Evolutionary conservation across 768 basidiomycete genomes (phyloP).

Genomic region (Boletus rubescentipes): DNA sequence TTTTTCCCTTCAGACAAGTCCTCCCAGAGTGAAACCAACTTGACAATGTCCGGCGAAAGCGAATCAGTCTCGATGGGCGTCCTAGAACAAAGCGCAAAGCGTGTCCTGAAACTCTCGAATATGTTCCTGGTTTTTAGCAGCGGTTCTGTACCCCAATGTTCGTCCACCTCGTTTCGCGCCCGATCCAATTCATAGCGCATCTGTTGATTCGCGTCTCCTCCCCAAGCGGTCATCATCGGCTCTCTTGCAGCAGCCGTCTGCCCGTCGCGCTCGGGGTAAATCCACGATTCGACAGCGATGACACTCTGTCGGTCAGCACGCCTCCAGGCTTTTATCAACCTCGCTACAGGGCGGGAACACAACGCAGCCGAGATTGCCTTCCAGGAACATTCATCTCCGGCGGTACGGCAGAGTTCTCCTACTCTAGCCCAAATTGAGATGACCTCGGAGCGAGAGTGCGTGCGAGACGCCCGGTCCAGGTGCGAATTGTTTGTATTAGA

Average conservation of each 20-base stretch:
- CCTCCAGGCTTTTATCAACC: slow-evolving; percentile 79
- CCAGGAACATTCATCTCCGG: slow-evolving; percentile 82
- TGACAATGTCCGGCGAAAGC: slow-evolving; percentile 44
- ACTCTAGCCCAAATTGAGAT: slow-evolving; percentile 72
- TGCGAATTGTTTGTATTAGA: slow-evolving; percentile 30
- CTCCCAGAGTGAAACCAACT: slow-evolving; percentile 58
- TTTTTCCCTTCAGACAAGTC: slow-evolving; percentile 41
- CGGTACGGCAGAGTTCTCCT: slow-evolving; percentile 68
- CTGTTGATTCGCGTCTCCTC: slow-evolving; percentile 52
- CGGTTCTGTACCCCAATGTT: slow-evolving; percentile 41
- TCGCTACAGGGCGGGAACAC: slow-evolving; percentile 70
- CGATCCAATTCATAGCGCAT: slow-evolving; percentile 48
- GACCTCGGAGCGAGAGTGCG: slow-evolving; percentile 70
- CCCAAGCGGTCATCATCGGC: slow-evolving; percentile 65
- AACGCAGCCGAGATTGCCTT: slow-evolving; percentile 68
- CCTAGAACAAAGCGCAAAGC: slow-evolving; percentile 53
- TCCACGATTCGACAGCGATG: slow-evolving; percentile 66
- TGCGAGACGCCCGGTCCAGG: slow-evolving; percentile 48
- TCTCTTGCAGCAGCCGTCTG: slow-evolving; percentile 32
- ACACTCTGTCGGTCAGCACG: slow-evolving; percentile 62
- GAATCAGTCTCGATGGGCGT: slow-evolving; percentile 37
- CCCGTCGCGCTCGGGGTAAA: slow-evolving; percentile 42
- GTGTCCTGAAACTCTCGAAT: slow-evolving; percentile 54
- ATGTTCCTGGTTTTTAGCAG: slow-evolving; percentile 41
- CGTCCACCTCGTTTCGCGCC: slow-evolving; percentile 46